These are phyloP conservation scores for Fusarium hostae DNA, from an alignment of 2,329 filamentous ascomycete species.

Conservation along the genomic window DNA sequence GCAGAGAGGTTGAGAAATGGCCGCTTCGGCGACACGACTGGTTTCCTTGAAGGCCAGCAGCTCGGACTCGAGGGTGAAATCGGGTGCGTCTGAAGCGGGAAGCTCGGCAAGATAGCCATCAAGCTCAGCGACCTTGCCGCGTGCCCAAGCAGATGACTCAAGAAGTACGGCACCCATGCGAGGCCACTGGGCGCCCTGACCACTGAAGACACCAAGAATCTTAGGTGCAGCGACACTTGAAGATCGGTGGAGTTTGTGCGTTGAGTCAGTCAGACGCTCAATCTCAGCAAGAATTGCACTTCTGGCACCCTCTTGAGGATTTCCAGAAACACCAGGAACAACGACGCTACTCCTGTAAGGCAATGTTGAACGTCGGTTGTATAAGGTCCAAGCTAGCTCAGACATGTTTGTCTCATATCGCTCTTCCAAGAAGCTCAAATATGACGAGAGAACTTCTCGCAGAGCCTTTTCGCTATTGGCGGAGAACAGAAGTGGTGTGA, in stretches of 20 bases:
- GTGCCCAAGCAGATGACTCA: neutral
- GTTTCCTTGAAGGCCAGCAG: neutral
- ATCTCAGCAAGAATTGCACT: neutral
- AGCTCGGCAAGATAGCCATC: neutral
- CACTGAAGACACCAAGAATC: slow-evolving; percentile 1
- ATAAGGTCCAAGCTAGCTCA: neutral
- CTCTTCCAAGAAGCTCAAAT: neutral
- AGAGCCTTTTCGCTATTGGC: slow-evolving; percentile 1
- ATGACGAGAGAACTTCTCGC: neutral
- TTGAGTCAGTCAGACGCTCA: neutral
- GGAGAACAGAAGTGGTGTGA: neutral
- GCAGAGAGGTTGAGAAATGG: slow-evolving; percentile 3
- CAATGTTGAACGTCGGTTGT: neutral
- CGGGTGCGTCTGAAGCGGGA: neutral
- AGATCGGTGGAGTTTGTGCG: neutral
- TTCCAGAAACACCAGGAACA: neutral
- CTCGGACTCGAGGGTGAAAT: neutral
- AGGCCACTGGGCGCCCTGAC: slow-evolving; percentile 17
- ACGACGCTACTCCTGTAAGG: neutral
- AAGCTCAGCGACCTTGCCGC: neutral
- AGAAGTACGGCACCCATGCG: neutral
- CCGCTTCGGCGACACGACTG: neutral
- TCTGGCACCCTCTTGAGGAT: neutral
- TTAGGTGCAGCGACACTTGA: neutral
- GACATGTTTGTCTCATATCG: neutral